Evolutionary conservation across 2,329 filamentous ascomycete species (phyloP).

Genomic region (Rosellinia necatrix): DNA sequence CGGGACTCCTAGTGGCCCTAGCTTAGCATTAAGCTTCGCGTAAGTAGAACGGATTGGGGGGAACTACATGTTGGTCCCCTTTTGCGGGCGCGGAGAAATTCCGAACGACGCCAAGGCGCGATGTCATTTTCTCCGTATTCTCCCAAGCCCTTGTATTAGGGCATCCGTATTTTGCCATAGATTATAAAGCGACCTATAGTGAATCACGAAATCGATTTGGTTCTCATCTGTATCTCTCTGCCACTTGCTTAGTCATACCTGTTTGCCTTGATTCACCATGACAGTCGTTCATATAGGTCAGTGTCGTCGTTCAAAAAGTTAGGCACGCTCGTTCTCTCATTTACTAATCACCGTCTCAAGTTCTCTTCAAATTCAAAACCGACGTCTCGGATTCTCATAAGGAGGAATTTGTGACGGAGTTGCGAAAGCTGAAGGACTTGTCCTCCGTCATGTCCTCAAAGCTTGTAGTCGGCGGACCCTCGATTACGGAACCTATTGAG

Average conservation of each 20-base stretch:
- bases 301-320: neutral
- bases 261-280: neutral
- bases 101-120: neutral
- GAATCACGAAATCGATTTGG: neutral
- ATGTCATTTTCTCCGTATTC: neutral
- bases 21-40: neutral
- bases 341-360: neutral
- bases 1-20: too few species aligned
- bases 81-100: slow-evolving; percentile 8
- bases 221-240: neutral
- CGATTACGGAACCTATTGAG: slow-evolving; percentile 56
- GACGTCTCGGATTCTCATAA: slow-evolving; percentile 41
- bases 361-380: slow-evolving; percentile 22
- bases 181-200: too few species aligned
- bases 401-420: slow-evolving; percentile 49
- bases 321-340: neutral
- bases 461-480: slow-evolving; percentile 57
- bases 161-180: too few species aligned
- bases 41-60: neutral
- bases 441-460: slow-evolving; percentile 53
- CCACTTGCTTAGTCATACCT: neutral
- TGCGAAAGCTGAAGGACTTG: slow-evolving; percentile 54
- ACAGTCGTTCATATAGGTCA: slow-evolving; percentile 18
- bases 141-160: neutral
- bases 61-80: neutral